A percentile compares a stretch with the other conserved stretches of the same genome.
Evolutionary conservation across 441 rosid genomes (phyloP).

Genomic region (Gossypium laxum): DNA sequence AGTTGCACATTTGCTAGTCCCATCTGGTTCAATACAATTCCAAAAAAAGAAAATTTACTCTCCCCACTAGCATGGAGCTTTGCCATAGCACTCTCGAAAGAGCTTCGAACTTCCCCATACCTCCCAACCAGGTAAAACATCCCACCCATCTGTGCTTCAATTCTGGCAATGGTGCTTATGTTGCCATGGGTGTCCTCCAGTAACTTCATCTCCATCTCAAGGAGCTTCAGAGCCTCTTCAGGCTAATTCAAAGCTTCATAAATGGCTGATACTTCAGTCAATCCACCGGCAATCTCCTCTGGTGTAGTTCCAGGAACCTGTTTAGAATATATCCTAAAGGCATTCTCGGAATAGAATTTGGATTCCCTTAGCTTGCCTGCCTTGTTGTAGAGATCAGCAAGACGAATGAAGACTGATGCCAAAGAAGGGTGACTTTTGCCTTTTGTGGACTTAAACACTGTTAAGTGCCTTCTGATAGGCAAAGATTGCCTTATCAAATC

Average conservation of each 20-base stretch:
- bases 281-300: slow-evolving; percentile 32
- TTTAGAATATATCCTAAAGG: slow-evolving; percentile 28
- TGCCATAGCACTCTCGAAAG: slow-evolving; percentile 22
- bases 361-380: slow-evolving; percentile 32
- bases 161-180: slow-evolving; percentile 28
- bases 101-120: slow-evolving; percentile 23
- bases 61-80: slow-evolving; percentile 32
- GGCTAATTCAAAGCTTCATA: slow-evolving; percentile 29
- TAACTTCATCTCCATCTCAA: slow-evolving; percentile 26
- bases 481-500: slow-evolving; percentile 29
- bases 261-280: slow-evolving; percentile 32
- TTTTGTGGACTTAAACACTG: slow-evolving; percentile 23
- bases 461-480: slow-evolving; percentile 34
- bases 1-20: slow-evolving; percentile 33
- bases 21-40: slow-evolving; percentile 36
- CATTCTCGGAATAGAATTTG: slow-evolving; percentile 31
- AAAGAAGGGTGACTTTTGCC: slow-evolving; percentile 26
- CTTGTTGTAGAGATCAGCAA: slow-evolving; percentile 28
- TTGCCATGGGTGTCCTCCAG: slow-evolving; percentile 26
- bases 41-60: slow-evolving; percentile 34
- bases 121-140: slow-evolving; percentile 30
- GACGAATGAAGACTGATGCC: slow-evolving; percentile 26
- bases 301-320: slow-evolving; percentile 20
- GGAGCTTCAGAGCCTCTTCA: slow-evolving; percentile 28
- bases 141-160: slow-evolving; percentile 37